Evolutionary conservation across 768 basidiomycete species (phyloP), one percentile per base, ranked within the genome.

Genomic region (Mycena galericulata): DNA sequence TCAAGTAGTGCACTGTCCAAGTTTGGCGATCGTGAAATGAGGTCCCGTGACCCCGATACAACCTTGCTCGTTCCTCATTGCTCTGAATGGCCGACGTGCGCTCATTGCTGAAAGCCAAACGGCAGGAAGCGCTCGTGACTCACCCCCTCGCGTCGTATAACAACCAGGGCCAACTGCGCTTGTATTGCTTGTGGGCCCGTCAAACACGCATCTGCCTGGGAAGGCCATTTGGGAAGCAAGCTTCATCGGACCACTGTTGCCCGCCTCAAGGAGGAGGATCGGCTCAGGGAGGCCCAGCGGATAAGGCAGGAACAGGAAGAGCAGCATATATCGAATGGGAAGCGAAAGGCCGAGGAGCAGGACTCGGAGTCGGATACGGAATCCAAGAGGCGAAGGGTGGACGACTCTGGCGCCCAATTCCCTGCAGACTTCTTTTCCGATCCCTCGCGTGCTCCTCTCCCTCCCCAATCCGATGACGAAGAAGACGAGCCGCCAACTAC

Each of bases 51-150:
- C 14, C 34, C 34, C 14, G 34, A 36, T n/a, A n/a, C n/a, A n/a
- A n/a, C n/a, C n/a, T n/a, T n/a, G n/a, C n/a, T n/a, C n/a, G n/a
- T n/a, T n/a, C n/a, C n/a, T n/a, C n/a, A n/a, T n/a, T n/a, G n/a
- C n/a, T n/a, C n/a, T n/a, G n/a, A n/a, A 94, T 94, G 93, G 79
- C 93, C n/a, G 92, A 95, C 76, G 90, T 89, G 36, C 92, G 94
- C 62, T 86, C 92, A 29, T 85, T 96, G 46, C 89, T 95, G 72
- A 92, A 91, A 74, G 92, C 92, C n/a, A 94, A 94, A 81, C 85
- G 93, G 49, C 88, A 93, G 77, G 92, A 93, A 75, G 84, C 85
- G 36, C 89, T 88, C 30, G 86, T 96, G 61, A 81, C 83, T 30
- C 94, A 96, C 74, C 92, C 92, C 2, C 83, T 90, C 46, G 94